A percentile compares a stretch with the other conserved stretches of the same genome.
Conservation (phyloP, 306 rosid genomes). For the Cucurbita moschata region DNA sequence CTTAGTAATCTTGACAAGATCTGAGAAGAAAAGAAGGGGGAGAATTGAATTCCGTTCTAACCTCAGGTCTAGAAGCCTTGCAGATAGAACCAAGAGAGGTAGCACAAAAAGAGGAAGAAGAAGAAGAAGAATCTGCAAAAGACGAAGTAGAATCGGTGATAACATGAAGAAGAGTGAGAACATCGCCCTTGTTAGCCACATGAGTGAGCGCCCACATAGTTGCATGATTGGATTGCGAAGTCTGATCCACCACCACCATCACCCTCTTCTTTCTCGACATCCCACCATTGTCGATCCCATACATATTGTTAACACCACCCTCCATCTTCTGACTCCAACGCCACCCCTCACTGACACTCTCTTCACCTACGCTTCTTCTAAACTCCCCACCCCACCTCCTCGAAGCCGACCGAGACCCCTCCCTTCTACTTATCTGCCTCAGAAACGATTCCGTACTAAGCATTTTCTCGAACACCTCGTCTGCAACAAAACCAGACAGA, state of each 20-base stretch:
- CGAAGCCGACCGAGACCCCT: slow-evolving; percentile 32
- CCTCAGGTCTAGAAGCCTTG: slow-evolving; percentile 87
- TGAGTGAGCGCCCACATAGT: slow-evolving; percentile 92
- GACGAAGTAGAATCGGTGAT: slow-evolving; percentile 14
- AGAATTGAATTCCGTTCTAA: slow-evolving; percentile 6
- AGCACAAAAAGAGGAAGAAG: slow-evolving; percentile 25
- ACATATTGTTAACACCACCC: slow-evolving; percentile 45
- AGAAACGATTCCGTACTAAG: slow-evolving; percentile 30
- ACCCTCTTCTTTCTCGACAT: slow-evolving; percentile 63
- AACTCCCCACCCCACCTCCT: slow-evolving; percentile 31
- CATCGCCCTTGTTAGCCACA: slow-evolving; percentile 62
- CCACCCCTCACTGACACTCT: slow-evolving; percentile 6
- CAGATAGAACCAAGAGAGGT: slow-evolving; percentile 66
- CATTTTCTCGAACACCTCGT: slow-evolving; percentile 21
- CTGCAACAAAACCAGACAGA: not conserved
- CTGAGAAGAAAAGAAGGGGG: not conserved
- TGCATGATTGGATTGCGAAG: slow-evolving; percentile 73
- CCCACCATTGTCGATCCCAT: slow-evolving; percentile 27
- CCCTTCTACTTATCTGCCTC: slow-evolving; percentile 52
- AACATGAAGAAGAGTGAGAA: slow-evolving; percentile 70
- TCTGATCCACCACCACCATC: slow-evolving; percentile 75
- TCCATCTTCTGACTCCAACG: slow-evolving; percentile 14
- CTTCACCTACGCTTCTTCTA: slow-evolving; percentile 2
- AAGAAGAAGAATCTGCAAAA: slow-evolving; percentile 1
- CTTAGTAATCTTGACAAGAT: not conserved